Percentiles rank a stretch among this genome's conserved stretches.
These are phyloP conservation scores for Suhomyces sp. DNA, from an alignment of 805 yeast genomes.

Conservation along the genomic window DNA sequence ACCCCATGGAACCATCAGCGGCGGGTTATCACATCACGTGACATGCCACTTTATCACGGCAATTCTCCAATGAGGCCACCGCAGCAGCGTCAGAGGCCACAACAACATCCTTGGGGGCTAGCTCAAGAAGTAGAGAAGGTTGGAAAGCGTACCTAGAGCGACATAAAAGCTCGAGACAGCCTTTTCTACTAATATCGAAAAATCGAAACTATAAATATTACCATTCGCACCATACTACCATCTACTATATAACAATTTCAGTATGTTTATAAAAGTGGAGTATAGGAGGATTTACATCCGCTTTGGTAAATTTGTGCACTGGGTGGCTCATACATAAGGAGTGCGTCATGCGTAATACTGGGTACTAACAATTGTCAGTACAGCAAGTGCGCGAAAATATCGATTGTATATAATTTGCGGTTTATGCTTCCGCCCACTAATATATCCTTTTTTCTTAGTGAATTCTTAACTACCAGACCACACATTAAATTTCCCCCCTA, in stretches of 20 bases:
- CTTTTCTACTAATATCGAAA: neutral
- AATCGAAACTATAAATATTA: neutral
- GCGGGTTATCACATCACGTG: neutral
- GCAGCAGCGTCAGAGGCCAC: neutral
- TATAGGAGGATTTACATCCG: conserved; percentile 1
- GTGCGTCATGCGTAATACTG: conserved; percentile 8
- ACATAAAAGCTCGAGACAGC: neutral
- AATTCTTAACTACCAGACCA: conserved; percentile 7
- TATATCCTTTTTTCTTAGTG: conserved; percentile 6
- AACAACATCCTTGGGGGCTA: neutral
- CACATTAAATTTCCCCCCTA: conserved; percentile 5
- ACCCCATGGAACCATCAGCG: neutral
- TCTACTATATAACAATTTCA: neutral
- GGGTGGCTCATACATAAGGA: conserved; percentile 5
- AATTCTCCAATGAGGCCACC: neutral
- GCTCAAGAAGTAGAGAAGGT: neutral
- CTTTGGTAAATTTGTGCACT: conserved; percentile 6
- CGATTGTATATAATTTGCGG: conserved; percentile 4
- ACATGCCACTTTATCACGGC: neutral
- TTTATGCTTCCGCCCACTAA: neutral
- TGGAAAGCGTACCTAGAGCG: neutral
- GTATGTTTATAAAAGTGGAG: conserved; percentile 2
- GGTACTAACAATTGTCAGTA: conserved; percentile 15
- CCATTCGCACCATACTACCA: neutral
- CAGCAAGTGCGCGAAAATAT: conserved; percentile 10